Conservation (phyloP, 2,329 filamentous ascomycete species). For the Trichoderma asperellum region DNA sequence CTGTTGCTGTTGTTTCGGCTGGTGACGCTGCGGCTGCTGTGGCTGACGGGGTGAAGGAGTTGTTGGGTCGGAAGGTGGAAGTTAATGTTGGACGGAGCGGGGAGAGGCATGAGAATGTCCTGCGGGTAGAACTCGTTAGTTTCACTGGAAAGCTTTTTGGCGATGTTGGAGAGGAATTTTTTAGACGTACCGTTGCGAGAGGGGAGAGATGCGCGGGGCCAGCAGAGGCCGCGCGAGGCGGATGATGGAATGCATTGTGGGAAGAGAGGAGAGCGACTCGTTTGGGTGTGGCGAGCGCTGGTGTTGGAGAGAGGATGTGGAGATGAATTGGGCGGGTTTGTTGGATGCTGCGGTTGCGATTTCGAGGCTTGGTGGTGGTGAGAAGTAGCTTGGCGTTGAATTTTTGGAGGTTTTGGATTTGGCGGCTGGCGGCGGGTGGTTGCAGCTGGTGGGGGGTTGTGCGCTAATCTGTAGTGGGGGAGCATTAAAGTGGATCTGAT, state of each 20-base stretch:
- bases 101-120: constrained; percentile 55
- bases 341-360: constrained; percentile 10
- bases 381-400: constrained; percentile 23
- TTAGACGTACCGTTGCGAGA: constrained; percentile 35
- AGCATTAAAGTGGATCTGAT: not conserved
- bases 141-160: not conserved
- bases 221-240: constrained; percentile 40
- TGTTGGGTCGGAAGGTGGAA: constrained; percentile 40
- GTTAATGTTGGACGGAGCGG: constrained; percentile 53
- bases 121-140: constrained; percentile 32
- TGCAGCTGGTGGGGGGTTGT: not conserved
- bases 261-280: too few relatives aligned
- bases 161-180: not conserved
- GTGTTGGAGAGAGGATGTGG: not conserved
- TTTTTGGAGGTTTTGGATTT: constrained; percentile 21
- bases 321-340: not conserved
- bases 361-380: constrained; percentile 6
- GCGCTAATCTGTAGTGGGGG: not conserved
- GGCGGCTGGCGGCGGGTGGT: not conserved
- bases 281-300: constrained; percentile 2
- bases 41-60: constrained; percentile 40
- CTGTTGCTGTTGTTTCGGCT: constrained; percentile 30
- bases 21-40: constrained; percentile 26
- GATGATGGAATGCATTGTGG: constrained; percentile 37
- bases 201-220: constrained; percentile 33